These are phyloP conservation scores for Ammopiptanthus mongolicus DNA, from an alignment of 306 rosid species.

Conservation along the genomic window DNA sequence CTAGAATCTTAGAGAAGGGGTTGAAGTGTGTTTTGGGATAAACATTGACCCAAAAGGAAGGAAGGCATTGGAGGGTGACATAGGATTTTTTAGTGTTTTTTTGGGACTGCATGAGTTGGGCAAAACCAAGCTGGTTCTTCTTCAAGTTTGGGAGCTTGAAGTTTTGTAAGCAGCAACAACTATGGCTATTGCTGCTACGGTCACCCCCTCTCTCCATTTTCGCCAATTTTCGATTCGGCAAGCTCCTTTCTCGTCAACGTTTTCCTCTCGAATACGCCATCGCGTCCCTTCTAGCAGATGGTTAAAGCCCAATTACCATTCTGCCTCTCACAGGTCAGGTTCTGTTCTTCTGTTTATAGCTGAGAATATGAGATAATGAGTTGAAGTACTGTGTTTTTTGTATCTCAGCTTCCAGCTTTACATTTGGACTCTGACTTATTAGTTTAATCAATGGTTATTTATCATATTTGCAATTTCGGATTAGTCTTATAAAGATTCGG, in stretches of 20 bases:
- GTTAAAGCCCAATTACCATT: conserved; percentile 37
- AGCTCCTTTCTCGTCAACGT: conserved; percentile 30
- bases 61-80: neutral
- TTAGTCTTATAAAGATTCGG: neutral
- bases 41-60: neutral
- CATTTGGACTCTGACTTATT: neutral
- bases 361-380: neutral
- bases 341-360: neutral
- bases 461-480: neutral
- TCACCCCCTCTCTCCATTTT: conserved; percentile 35
- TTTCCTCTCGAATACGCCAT: conserved; percentile 50
- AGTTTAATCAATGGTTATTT: neutral
- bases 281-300: conserved; percentile 58
- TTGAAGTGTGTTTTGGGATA: neutral
- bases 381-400: neutral
- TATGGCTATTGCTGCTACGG: conserved; percentile 58
- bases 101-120: conserved; percentile 81
- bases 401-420: neutral
- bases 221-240: conserved; percentile 32
- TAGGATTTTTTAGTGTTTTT: neutral
- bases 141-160: conserved; percentile 67
- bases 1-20: neutral
- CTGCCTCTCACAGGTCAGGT: conserved; percentile 35
- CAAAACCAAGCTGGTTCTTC: conserved; percentile 42
- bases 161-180: conserved; percentile 35